These are phyloP conservation scores for Saitoella complicata DNA, from an alignment of 805 yeast species.

Conservation along the genomic window DNA sequence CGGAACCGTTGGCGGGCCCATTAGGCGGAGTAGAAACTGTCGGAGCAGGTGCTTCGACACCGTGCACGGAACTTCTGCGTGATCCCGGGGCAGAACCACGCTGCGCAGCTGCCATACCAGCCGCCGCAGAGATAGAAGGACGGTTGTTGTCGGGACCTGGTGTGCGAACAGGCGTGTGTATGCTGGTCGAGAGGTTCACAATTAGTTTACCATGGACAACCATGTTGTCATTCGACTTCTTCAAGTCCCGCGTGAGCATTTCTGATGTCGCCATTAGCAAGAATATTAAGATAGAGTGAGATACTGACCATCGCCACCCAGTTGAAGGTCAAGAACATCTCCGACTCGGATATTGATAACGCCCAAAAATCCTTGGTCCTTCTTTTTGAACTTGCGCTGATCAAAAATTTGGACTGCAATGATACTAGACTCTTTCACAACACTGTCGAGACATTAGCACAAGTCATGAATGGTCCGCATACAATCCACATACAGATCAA, in stretches of 20 bases:
- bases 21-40: conserved; percentile 6
- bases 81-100: neutral
- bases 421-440: conserved; percentile 63
- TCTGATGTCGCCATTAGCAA: conserved; percentile 31
- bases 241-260: conserved; percentile 82
- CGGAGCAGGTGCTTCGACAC: conserved; percentile 12
- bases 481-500: conserved; percentile 38
- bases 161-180: conserved; percentile 6
- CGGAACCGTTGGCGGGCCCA: conserved; percentile 15
- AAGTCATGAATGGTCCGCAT: neutral
- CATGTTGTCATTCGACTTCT: conserved; percentile 77
- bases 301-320: conserved; percentile 1
- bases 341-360: conserved; percentile 84
- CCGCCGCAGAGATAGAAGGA: conserved; percentile 4
- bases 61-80: neutral
- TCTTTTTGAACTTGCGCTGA: conserved; percentile 53
- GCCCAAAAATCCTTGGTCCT: conserved; percentile 96
- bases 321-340: conserved; percentile 32
- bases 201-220: conserved; percentile 89
- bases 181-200: conserved; percentile 27
- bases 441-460: conserved; percentile 13
- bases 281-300: neutral
- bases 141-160: conserved; percentile 5
- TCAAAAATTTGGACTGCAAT: conserved; percentile 63
- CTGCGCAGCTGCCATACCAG: neutral